Conservation (phyloP, 2,329 filamentous ascomycete species). For the Daldinia eschscholtzii region DNA sequence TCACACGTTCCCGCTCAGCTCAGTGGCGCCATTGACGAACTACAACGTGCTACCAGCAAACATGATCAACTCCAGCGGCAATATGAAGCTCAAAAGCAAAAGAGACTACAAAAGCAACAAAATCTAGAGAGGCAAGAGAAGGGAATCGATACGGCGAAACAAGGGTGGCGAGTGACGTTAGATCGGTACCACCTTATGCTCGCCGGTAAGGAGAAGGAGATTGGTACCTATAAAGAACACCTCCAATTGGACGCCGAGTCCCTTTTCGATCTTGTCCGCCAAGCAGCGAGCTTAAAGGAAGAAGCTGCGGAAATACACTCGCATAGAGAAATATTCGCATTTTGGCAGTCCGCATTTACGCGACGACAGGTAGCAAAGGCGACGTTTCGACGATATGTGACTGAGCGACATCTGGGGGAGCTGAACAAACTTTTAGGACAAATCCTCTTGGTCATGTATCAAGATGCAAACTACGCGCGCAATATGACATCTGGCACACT, state of each 20-base stretch:
- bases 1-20: slow-evolving; percentile 13
- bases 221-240: slow-evolving; percentile 33
- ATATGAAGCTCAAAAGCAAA: slow-evolving; percentile 12
- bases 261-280: slow-evolving; percentile 23
- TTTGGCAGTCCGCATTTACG: slow-evolving; percentile 48
- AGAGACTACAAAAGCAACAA: slow-evolving; percentile 10
- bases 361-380: slow-evolving; percentile 34
- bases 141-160: not conserved
- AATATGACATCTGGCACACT: slow-evolving; percentile 48
- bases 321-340: slow-evolving; percentile 45
- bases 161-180: not conserved
- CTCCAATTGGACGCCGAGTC: slow-evolving; percentile 35
- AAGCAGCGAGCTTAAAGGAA: slow-evolving; percentile 6
- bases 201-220: slow-evolving; percentile 34
- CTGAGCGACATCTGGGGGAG: slow-evolving; percentile 48
- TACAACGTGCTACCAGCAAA: slow-evolving; percentile 12
- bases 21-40: slow-evolving; percentile 12
- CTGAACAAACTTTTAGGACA: slow-evolving; percentile 49
- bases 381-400: slow-evolving; percentile 49
- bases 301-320: slow-evolving; percentile 33
- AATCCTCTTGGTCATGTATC: slow-evolving; percentile 50
- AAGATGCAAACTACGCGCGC: slow-evolving; percentile 47
- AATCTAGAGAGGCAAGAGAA: not conserved
- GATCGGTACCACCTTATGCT: slow-evolving; percentile 6
- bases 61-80: slow-evolving; percentile 8